Evolutionary conservation across 805 yeast species (phyloP), one percentile per base, ranked within the genome.

Genomic region (Cyberlindnera misumaiensis): DNA sequence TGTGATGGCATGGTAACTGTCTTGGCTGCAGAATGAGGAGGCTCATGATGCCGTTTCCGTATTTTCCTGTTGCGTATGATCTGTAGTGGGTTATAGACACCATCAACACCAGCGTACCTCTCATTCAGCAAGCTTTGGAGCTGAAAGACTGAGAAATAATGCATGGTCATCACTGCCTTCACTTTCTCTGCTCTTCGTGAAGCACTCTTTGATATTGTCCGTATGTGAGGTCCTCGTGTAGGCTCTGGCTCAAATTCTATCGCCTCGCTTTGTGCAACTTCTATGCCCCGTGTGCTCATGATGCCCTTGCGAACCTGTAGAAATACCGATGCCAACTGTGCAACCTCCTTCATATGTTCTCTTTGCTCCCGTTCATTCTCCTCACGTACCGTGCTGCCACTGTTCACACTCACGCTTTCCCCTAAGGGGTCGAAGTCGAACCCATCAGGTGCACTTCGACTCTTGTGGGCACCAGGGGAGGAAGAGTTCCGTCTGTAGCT

Each of bases 41-140:
- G 62, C 40, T 73, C 75, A 36, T 67, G 68, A 48, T 72, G 63
- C 48, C 71, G 72, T 41, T 70, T 68, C 38, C 84, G 58, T 4
- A 80, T 54, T 47, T 67, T 68, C 41, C 95, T 67, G 58, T 86
- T 82, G 40, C 96, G 63, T 20, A 87, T 75, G n/a, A 80, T 71
- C 58, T 85, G 95, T 32, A 87, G 62, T 4, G 96, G 96, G 53
- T 87, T 87, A 63, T 80, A 87, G 3, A 74, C 71, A 3, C 81
- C 84, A 40, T 79, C 86, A 3, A 82, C 72, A 2, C 73, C 75
- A 2, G 67, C 35, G 33, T 43, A 51, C 31, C 39, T 39, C 3
- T 49, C 43, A 25, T 42, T 40, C 11, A 40, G 36, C 1, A 34
- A 24, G 28, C 43, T 52, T 29, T 47, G 54, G 0, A 44, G 29